These are phyloP conservation scores for Salix purpurea DNA, from an alignment of 345 rosid genomes.

Conservation along the genomic window DNA sequence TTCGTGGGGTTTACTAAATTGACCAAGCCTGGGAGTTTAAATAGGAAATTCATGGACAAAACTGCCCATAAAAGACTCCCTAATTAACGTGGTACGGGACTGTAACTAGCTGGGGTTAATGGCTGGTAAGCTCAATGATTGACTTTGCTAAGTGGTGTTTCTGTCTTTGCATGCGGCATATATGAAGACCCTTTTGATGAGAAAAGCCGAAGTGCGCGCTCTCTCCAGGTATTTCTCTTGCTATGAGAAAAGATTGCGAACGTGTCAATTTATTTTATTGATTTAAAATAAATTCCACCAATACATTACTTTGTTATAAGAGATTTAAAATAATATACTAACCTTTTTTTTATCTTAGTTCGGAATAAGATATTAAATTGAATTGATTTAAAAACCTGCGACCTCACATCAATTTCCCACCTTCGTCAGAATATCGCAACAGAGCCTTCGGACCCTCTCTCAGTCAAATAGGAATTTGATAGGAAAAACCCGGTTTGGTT, in stretches of 20 bases:
- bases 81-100: conserved; percentile 14
- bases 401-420: too few species aligned
- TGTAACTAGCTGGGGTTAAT: conserved; percentile 23
- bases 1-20: neutral
- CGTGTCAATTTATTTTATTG: neutral
- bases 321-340: too few species aligned
- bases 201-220: neutral
- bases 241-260: neutral
- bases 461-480: neutral
- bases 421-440: too few species aligned
- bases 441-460: neutral
- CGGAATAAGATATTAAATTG: too few species aligned
- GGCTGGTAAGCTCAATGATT: conserved; percentile 24
- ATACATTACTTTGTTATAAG: too few species aligned
- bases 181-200: neutral
- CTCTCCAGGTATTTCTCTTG: neutral
- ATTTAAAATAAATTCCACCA: neutral
- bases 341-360: too few species aligned
- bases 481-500: too few species aligned
- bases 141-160: neutral
- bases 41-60: conserved; percentile 27
- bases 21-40: conserved; percentile 11
- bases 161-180: conserved; percentile 6
- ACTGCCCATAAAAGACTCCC: conserved; percentile 10
- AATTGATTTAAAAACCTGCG: too few species aligned